A percentile compares a stretch with the other conserved stretches of the same genome.
Conservation (phyloP, 2,329 filamentous ascomycete genomes). For the Xenoacremonium recifei region DNA sequence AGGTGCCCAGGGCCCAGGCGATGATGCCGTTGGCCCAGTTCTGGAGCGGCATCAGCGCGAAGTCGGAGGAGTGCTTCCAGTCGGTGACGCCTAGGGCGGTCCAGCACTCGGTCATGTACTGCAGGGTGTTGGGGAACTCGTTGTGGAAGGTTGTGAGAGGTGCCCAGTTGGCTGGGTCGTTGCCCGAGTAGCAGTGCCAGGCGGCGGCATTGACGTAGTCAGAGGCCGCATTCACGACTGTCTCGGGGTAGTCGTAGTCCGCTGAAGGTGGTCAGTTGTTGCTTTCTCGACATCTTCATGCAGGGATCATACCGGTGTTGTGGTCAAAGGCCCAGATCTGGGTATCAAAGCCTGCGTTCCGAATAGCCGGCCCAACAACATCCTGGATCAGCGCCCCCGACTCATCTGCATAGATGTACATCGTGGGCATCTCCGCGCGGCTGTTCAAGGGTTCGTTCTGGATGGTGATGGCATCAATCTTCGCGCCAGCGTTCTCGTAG, state of each 20-base stretch:
- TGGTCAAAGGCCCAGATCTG: constrained; percentile 46
- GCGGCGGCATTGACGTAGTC: constrained; percentile 33
- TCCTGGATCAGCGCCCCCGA: constrained; percentile 36
- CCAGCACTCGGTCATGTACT: constrained; percentile 52
- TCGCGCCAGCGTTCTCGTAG: constrained; percentile 32
- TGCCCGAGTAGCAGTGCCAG: constrained; percentile 41
- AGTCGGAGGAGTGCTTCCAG: constrained; percentile 38
- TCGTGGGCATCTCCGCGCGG: constrained; percentile 35
- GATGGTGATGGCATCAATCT: constrained; percentile 41
- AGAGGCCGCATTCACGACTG: constrained; percentile 33
- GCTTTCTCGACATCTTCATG: background rate
- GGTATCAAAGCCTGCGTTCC: constrained; percentile 37
- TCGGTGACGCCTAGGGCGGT: constrained; percentile 41
- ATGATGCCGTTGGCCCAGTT: constrained; percentile 45
- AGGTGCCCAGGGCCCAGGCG: constrained; percentile 45
- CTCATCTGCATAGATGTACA: constrained; percentile 38
- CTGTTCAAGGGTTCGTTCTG: constrained; percentile 45
- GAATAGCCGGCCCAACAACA: constrained; percentile 37
- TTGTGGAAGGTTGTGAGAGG: constrained; percentile 40
- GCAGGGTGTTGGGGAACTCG: constrained; percentile 35
- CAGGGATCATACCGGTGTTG: constrained; percentile 28
- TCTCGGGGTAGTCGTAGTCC: constrained; percentile 39
- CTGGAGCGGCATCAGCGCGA: constrained; percentile 48
- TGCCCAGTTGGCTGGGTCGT: constrained; percentile 31
- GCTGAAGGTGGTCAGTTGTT: constrained; percentile 1